phyloP scores from a whole-genome alignment of 2,329 filamentous ascomycete genomes.

The Myrmaecium sp. region DNA sequence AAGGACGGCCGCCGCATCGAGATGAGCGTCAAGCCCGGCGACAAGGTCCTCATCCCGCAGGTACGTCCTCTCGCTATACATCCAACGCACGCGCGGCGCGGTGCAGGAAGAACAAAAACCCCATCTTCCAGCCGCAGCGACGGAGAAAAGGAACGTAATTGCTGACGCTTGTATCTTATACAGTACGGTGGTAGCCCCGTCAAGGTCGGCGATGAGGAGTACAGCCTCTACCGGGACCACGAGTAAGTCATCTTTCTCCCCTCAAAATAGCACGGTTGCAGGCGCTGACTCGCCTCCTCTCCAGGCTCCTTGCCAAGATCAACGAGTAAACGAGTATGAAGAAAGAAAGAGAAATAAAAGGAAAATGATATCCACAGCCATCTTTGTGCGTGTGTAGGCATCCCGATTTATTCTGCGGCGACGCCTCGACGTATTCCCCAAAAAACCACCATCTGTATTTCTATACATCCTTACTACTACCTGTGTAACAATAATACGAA shows the following conservation, averaged over 20 bases:
- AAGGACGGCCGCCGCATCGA: constrained; percentile 77
- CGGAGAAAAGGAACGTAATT: too few species aligned
- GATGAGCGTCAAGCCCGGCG: constrained; percentile 67
- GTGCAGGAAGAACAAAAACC: constrained; percentile 1
- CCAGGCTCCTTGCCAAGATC: constrained; percentile 94
- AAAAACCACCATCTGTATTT: too few species aligned
- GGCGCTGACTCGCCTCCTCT: constrained; percentile 3
- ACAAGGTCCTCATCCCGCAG: constrained; percentile 91
- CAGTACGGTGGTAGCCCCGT: constrained; percentile 87
- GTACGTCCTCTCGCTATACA: constrained; percentile 33
- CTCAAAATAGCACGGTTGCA: background rate
- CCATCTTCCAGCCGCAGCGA: too few species aligned
- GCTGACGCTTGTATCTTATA: too few species aligned
- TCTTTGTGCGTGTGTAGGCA: too few species aligned
- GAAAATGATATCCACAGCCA: too few species aligned
- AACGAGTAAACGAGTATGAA: constrained; percentile 92
- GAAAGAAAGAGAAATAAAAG: too few species aligned
- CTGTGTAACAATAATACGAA: too few species aligned
- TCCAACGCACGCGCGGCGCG: too few species aligned
- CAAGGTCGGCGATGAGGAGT: constrained; percentile 97
- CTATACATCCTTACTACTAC: too few species aligned
- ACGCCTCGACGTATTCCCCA: too few species aligned
- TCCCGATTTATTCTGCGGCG: too few species aligned
- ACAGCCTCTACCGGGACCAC: constrained; percentile 86
- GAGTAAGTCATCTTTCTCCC: constrained; percentile 51